Conservation (phyloP, 306 rosid genomes). For the Herpetospermum pedunculosum region DNA sequence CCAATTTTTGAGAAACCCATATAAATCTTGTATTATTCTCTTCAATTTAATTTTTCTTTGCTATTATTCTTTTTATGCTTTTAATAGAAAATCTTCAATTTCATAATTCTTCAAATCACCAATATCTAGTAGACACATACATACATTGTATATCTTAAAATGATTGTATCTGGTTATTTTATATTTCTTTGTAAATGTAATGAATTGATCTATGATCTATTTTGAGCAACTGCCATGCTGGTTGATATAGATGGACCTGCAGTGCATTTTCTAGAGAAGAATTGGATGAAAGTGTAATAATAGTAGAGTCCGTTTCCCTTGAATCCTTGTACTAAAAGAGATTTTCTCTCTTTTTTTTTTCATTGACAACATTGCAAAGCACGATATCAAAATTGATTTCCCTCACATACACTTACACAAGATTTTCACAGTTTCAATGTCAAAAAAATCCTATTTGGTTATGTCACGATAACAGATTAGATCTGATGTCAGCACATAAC, state of each 20-base stretch:
- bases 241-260: not conserved
- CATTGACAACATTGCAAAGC: not conserved
- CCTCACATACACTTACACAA: not conserved
- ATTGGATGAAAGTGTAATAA: not conserved
- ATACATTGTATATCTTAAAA: not conserved
- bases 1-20: not conserved
- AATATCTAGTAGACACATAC: not conserved
- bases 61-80: not conserved
- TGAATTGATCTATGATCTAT: not conserved
- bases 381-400: not conserved
- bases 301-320: not conserved
- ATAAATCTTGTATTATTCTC: not conserved
- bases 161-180: not conserved
- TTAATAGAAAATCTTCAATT: not conserved
- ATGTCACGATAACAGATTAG: not conserved
- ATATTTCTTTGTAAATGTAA: not conserved
- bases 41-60: not conserved
- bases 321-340: not conserved
- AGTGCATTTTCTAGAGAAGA: not conserved
- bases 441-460: not conserved
- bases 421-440: not conserved
- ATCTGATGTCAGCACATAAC: not conserved
- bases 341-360: no score
- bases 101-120: conserved; percentile 1
- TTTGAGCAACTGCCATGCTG: not conserved